Evolutionary conservation across 177 flowering plant species (phyloP).

Genomic region (Tripterygium wilfordii): DNA sequence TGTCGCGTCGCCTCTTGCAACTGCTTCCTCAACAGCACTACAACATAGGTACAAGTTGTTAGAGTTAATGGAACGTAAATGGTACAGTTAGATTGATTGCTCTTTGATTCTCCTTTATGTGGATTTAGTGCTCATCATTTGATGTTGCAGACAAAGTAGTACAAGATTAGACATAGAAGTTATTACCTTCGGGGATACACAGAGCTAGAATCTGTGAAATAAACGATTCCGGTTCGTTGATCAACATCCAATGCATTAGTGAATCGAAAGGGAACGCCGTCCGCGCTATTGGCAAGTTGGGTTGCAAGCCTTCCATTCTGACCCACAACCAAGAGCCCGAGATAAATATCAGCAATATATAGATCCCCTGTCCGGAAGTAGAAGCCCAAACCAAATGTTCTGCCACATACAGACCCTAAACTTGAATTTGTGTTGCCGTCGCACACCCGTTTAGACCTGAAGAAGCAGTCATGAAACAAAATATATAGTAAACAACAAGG

Average conservation of each 20-base stretch:
- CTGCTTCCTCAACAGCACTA: too few relatives aligned
- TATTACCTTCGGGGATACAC: not conserved
- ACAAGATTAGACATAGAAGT: not conserved
- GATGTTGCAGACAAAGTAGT: too few relatives aligned
- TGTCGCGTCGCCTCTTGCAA: too few relatives aligned
- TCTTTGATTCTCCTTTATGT: too few relatives aligned
- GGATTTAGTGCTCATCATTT: too few relatives aligned
- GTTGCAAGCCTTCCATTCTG: conserved; percentile 10
- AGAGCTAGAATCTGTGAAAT: conserved; percentile 15
- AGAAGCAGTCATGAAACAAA: too few relatives aligned
- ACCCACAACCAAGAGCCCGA: conserved; percentile 14
- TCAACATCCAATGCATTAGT: conserved; percentile 14
- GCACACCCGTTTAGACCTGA: conserved; percentile 14
- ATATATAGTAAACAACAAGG: too few relatives aligned
- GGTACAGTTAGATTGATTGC: too few relatives aligned
- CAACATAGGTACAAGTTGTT: too few relatives aligned
- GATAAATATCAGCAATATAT: conserved; percentile 14
- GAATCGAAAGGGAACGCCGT: conserved; percentile 9
- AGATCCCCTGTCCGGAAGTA: conserved; percentile 11
- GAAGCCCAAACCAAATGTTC: conserved; percentile 16
- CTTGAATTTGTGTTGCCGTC: conserved; percentile 11
- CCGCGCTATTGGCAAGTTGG: not conserved
- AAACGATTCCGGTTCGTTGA: conserved; percentile 10
- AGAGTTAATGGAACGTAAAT: too few relatives aligned
- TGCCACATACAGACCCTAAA: conserved; percentile 12